Evolutionary conservation across 768 basidiomycete species (phyloP).

Genomic region (Jaapia argillacea): DNA sequence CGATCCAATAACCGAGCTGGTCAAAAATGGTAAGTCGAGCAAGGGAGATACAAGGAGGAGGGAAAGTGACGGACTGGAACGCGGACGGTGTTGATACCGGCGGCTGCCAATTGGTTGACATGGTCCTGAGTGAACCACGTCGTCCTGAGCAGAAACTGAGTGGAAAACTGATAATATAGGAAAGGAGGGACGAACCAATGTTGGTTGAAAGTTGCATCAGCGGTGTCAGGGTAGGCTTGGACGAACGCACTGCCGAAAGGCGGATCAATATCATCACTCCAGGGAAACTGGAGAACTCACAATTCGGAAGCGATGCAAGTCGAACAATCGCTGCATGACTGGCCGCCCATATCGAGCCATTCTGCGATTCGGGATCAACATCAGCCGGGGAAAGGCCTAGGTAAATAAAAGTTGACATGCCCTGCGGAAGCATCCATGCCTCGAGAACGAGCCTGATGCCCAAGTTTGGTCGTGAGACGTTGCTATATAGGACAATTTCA

Average conservation of each 20-base stretch:
- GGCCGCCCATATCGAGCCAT: conserved; percentile 69
- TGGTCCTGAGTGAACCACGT: conserved; percentile 66
- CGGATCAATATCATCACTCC: background rate
- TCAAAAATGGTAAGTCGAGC: background rate
- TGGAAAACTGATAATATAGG: background rate
- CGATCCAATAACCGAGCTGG: conserved; percentile 76
- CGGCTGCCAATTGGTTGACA: conserved; percentile 38
- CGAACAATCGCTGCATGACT: conserved; percentile 48
- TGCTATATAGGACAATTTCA: background rate
- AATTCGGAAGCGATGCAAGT: conserved; percentile 60
- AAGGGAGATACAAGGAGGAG: background rate
- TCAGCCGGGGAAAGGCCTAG: background rate
- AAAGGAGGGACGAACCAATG: conserved; percentile 66
- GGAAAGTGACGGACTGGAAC: conserved; percentile 43
- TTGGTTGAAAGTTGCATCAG: conserved; percentile 43
- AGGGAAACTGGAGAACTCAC: conserved; percentile 24
- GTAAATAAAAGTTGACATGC: conserved; percentile 24
- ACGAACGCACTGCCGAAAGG: conserved; percentile 41
- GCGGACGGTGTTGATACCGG: conserved; percentile 68
- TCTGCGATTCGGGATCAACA: conserved; percentile 22
- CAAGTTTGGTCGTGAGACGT: conserved; percentile 2
- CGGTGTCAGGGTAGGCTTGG: conserved; percentile 45
- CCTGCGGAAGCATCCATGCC: conserved; percentile 75
- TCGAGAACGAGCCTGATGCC: conserved; percentile 60
- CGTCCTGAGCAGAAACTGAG: conserved; percentile 39